phyloP scores from a whole-genome alignment of 768 basidiomycete genomes.

The Neoboletus brunneissimus region DNA sequence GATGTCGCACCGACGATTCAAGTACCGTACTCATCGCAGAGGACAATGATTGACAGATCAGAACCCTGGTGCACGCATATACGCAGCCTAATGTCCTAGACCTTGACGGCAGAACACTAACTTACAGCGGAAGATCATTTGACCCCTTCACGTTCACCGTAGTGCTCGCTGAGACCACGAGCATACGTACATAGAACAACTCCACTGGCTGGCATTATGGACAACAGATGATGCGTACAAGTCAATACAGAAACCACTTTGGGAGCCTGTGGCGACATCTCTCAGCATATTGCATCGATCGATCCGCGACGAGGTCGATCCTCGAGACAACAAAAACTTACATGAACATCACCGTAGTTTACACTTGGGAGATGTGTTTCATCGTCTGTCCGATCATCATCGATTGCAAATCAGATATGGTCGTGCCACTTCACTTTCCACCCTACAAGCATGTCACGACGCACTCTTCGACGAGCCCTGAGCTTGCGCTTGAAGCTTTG shows the following conservation, averaged over 20 bases:
- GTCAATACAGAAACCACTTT: background rate
- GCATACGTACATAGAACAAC: background rate
- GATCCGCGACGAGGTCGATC: background rate
- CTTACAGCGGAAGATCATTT: background rate
- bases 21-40: background rate
- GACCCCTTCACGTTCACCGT: background rate
- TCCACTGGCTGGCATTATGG: background rate
- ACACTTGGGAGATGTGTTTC: background rate
- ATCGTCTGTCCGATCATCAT: background rate
- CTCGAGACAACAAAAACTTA: background rate
- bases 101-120: background rate
- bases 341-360: background rate
- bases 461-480: constrained; percentile 20
- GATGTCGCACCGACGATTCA: background rate
- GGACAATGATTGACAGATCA: background rate
- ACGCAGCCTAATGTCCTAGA: background rate
- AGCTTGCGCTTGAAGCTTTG: constrained; percentile 41
- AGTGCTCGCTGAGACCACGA: background rate
- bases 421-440: background rate
- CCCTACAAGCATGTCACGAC: constrained; percentile 12
- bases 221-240: background rate
- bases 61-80: background rate
- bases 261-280: background rate
- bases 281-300: background rate
- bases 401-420: background rate